Evolutionary conservation across 495 filamentous ascomycete species (phyloP).

Genomic region (Rusavskia elegans): DNA sequence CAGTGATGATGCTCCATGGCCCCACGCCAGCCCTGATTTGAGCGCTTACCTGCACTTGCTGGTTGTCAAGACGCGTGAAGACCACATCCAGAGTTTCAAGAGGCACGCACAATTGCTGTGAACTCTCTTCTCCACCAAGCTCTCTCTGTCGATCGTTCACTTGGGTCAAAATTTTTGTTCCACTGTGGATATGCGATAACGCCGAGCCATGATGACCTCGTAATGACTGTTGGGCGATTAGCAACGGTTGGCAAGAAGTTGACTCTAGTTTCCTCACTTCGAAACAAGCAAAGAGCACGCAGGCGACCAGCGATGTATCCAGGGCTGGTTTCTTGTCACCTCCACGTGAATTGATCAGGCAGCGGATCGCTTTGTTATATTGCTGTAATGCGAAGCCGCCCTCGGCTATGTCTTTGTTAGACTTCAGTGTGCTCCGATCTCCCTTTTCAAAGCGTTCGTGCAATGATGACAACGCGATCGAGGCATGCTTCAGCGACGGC

Average conservation of each 20-base stretch:
- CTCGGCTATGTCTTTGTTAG: neutral
- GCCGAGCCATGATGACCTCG: conserved; percentile 20
- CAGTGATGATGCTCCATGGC: neutral
- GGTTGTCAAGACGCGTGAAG: conserved; percentile 10
- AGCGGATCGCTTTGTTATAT: conserved; percentile 37
- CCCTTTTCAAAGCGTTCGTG: conserved; percentile 41
- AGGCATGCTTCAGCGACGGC: conserved; percentile 46
- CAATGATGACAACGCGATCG: conserved; percentile 45
- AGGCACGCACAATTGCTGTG: neutral
- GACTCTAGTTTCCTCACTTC: conserved; percentile 17
- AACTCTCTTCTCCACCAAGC: neutral
- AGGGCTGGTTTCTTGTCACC: conserved; percentile 1
- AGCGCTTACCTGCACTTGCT: conserved; percentile 2
- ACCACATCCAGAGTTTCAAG: conserved; percentile 6
- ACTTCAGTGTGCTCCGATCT: conserved; percentile 3
- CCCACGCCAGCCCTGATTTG: too few relatives aligned
- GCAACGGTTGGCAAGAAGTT: neutral
- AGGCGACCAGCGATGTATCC: conserved; percentile 34
- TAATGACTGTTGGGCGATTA: conserved; percentile 12
- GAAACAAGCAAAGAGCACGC: conserved; percentile 38
- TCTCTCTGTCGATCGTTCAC: neutral
- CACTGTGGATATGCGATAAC: conserved; percentile 19
- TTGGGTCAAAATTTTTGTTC: conserved; percentile 18
- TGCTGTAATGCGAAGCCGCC: conserved; percentile 29
- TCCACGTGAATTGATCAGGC: conserved; percentile 11